These are phyloP conservation scores for Pestalotiopsis sp. DNA, from an alignment of 2,329 filamentous ascomycete genomes.

Conservation along the genomic window DNA sequence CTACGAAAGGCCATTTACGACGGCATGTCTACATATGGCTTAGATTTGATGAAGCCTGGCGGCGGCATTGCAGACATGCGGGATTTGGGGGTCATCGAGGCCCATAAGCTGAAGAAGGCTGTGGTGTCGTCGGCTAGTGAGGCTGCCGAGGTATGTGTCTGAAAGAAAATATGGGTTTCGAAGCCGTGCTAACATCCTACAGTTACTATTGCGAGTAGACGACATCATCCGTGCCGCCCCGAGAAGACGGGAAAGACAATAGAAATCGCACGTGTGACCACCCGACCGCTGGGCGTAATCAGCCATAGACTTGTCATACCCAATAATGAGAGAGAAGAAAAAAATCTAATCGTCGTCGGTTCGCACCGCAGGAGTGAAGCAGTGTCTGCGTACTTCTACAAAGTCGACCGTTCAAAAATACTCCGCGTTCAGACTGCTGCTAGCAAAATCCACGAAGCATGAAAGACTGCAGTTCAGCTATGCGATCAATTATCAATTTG, in stretches of 20 bases:
- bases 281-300: constrained; percentile 13
- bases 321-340: constrained; percentile 14
- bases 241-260: constrained; percentile 77
- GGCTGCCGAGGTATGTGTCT: constrained; percentile 80
- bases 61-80: constrained; percentile 96
- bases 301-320: constrained; percentile 17
- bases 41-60: constrained; percentile 86
- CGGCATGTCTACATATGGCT: constrained; percentile 86
- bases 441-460: too few species aligned
- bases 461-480: too few species aligned
- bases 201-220: constrained; percentile 91
- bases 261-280: constrained; percentile 1
- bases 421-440: too few species aligned
- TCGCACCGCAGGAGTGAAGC: background rate
- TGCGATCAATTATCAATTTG: too few species aligned
- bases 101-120: constrained; percentile 98
- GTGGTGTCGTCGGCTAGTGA: constrained; percentile 96
- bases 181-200: constrained; percentile 26
- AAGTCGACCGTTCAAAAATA: too few species aligned
- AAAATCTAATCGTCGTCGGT: background rate
- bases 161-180: background rate
- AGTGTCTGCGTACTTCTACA: background rate
- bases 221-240: constrained; percentile 97
- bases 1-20: constrained; percentile 94
- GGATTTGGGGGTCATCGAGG: constrained; percentile 92